Percentiles rank a stretch among this genome's conserved stretches.
Evolutionary conservation across 345 rosid species (phyloP).

Genomic region (Rhodamnia rubescens): DNA sequence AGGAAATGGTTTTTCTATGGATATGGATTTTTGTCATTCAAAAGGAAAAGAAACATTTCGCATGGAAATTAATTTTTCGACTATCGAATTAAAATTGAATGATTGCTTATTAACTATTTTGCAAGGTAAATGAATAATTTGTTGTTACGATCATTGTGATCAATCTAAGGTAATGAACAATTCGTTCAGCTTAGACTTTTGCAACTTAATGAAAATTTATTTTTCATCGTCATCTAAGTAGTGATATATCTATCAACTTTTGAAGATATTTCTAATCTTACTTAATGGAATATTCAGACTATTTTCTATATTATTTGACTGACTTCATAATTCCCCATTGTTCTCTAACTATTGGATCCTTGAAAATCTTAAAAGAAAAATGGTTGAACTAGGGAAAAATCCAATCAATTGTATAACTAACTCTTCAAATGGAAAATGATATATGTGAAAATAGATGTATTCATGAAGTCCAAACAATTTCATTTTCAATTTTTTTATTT

Average conservation of each 20-base stretch:
- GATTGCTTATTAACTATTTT: neutral
- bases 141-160: neutral
- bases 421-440: neutral
- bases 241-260: neutral
- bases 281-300: neutral
- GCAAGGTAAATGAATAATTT: neutral
- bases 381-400: too few species aligned
- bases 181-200: neutral
- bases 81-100: neutral
- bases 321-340: neutral
- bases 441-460: neutral
- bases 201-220: neutral
- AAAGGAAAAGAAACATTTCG: neutral
- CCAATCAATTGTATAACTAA: neutral
- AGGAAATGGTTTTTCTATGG: neutral
- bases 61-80: neutral
- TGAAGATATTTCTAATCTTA: neutral
- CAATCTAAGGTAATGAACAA: neutral
- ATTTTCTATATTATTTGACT: neutral
- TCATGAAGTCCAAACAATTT: neutral
- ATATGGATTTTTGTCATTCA: neutral
- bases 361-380: neutral
- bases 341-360: neutral
- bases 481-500: neutral
- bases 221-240: neutral